These are phyloP conservation scores for Cydonia oblonga DNA, from an alignment of 331 rosid genomes.

Conservation along the genomic window DNA sequence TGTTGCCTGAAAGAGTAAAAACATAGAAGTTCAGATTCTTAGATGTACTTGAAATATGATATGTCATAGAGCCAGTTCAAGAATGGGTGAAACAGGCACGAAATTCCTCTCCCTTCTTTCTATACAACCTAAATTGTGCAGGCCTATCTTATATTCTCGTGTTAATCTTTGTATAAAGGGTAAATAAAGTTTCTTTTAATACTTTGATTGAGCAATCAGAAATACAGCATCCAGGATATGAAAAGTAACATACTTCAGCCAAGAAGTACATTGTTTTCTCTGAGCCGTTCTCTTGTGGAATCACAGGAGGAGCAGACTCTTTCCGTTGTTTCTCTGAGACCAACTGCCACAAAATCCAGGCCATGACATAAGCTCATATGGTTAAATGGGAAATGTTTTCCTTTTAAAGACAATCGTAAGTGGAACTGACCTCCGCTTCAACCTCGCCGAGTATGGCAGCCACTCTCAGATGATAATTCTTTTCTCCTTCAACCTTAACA, in stretches of 20 bases:
- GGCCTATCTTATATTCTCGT: not conserved
- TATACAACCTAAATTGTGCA: not conserved
- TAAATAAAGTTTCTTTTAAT: not conserved
- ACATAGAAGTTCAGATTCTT: not conserved
- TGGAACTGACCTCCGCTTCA: constrained; percentile 83
- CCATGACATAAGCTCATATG: constrained; percentile 13
- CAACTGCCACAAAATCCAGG: constrained; percentile 46
- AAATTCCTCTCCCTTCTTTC: not conserved
- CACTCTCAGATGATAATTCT: constrained; percentile 72
- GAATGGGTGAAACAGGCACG: not conserved
- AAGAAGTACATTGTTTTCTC: constrained; percentile 72
- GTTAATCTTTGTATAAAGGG: not conserved
- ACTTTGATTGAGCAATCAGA: not conserved
- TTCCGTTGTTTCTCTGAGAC: constrained; percentile 92
- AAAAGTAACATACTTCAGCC: constrained; percentile 69
- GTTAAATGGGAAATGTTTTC: not conserved
- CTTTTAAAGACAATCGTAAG: constrained; percentile 14
- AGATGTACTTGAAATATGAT: not conserved
- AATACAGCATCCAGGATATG: not conserved
- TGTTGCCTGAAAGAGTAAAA: constrained; percentile 49
- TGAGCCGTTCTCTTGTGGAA: constrained; percentile 44
- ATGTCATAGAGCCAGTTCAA: constrained; percentile 5
- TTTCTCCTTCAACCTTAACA: constrained; percentile 86
- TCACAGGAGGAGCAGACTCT: constrained; percentile 88
- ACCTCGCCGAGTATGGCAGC: constrained; percentile 91